phyloP scores from a whole-genome alignment of 2,329 filamentous ascomycete species.

The Drechslera avenae region DNA sequence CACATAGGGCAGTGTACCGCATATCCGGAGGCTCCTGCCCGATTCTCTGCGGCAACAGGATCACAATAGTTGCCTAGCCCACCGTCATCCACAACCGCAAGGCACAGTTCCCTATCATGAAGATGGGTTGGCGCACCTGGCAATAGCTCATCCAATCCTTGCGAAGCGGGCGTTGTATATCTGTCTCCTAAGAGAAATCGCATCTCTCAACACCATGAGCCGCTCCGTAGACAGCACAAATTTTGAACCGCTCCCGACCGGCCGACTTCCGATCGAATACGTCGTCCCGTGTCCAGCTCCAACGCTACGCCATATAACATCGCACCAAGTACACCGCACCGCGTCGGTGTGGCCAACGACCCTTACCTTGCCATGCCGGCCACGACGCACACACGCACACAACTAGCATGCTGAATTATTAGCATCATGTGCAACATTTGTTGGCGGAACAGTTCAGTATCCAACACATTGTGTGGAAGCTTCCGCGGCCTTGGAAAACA shows the following conservation, averaged over 20 bases:
- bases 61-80: neutral
- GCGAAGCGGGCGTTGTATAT: neutral
- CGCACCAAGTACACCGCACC: constrained; percentile 2
- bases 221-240: constrained; percentile 1
- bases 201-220: neutral
- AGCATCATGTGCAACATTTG: neutral
- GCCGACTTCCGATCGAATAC: neutral
- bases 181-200: neutral
- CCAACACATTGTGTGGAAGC: neutral
- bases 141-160: neutral
- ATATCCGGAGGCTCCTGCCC: neutral
- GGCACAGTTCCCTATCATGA: too few species aligned
- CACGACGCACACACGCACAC: neutral
- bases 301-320: constrained; percentile 1
- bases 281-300: neutral
- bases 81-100: neutral
- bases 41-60: neutral
- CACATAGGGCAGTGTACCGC: neutral
- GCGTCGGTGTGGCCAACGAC: neutral
- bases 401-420: neutral
- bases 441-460: neutral
- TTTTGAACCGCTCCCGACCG: neutral
- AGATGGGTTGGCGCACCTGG: too few species aligned
- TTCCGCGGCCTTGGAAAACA: neutral
- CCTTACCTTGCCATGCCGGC: neutral